Evolutionary conservation across 768 basidiomycete genomes (phyloP), one percentile per base, ranked within the genome.

Genomic region (Clitopilus passeckerianus): DNA sequence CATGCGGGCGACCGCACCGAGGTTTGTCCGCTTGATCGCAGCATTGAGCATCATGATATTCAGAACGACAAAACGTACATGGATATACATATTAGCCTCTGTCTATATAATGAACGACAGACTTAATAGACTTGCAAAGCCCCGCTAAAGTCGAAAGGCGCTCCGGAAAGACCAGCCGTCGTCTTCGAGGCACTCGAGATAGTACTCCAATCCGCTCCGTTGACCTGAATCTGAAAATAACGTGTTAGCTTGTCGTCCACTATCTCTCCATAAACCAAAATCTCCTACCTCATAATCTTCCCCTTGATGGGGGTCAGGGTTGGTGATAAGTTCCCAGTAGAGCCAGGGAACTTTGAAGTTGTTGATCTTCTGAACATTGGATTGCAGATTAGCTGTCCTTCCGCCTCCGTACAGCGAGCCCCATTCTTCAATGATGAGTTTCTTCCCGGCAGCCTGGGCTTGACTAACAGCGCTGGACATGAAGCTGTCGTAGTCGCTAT

Each of bases 311-410:
- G 73, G 72, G 54, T 75, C 74, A 6, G 66, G 56, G 59, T 75
- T 74, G 34, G 69, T 74, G 50, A 77, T 61, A 23, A 73, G 67
- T 18, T 77, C 67, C 74, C 75, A 75, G 60, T 75, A 75, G n/a
- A 75, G 53, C 73, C 72, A 74, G 7, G 75, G 67, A 16, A 77
- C 67, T 57, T 73, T 72, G 18, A 71, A 71, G 30, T 66, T 71
- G 43, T 70, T 69, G 63, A 75, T 71, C 55, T 68, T 69, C 52
- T 65, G 64, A 2, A 72, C 69, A 61, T 72, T 74, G 10, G 67
- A 66, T 54, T 72, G 53, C 41, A 77, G 66, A 63, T 75, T 75
- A 24, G 63, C 62, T 12, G 72, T 74, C 35, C 74, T 71, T 16
- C 67, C 68, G 52, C 63, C 64, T 6, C 67, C 64, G 9, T 67